phyloP scores from a whole-genome alignment of 495 filamentous ascomycete genomes.

The Penicillium egyptiacum region DNA sequence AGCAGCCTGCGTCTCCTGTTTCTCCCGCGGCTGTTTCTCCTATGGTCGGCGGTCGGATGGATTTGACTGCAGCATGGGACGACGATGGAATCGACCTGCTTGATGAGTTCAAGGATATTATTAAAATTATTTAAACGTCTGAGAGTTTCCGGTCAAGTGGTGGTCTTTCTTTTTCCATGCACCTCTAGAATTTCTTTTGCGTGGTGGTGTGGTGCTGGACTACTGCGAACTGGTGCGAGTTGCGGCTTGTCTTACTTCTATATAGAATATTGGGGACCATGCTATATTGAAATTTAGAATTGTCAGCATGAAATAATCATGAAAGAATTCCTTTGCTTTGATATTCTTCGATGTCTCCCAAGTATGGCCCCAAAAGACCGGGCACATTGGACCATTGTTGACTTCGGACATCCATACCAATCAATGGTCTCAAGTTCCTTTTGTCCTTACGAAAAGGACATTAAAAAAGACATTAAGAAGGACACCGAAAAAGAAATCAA shows the following conservation, averaged over 20 bases:
- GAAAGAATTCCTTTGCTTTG: neutral
- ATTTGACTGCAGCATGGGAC: neutral
- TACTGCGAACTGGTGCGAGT: neutral
- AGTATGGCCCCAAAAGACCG: neutral
- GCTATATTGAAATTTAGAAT: neutral
- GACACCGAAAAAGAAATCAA: too few species aligned
- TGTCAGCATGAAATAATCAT: neutral
- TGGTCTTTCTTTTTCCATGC: neutral
- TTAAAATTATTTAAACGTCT: slow-evolving; percentile 27
- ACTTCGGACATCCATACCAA: neutral
- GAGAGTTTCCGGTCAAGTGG: neutral
- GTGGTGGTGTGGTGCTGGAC: neutral
- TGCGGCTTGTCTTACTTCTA: neutral
- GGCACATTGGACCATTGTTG: neutral
- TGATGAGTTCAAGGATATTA: slow-evolving; percentile 41
- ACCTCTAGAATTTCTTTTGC: neutral
- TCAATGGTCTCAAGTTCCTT: neutral
- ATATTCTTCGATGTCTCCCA: neutral
- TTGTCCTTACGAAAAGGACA: too few species aligned
- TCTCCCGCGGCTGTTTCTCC: neutral
- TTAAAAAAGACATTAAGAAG: too few species aligned
- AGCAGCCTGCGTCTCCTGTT: neutral
- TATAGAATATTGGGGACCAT: neutral
- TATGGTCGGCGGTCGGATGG: neutral
- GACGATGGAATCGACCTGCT: slow-evolving; percentile 20